Percentiles rank a stretch among this genome's conserved stretches.
Evolutionary conservation across 768 basidiomycete genomes (phyloP).

Genomic region (Hydnum rufescens): DNA sequence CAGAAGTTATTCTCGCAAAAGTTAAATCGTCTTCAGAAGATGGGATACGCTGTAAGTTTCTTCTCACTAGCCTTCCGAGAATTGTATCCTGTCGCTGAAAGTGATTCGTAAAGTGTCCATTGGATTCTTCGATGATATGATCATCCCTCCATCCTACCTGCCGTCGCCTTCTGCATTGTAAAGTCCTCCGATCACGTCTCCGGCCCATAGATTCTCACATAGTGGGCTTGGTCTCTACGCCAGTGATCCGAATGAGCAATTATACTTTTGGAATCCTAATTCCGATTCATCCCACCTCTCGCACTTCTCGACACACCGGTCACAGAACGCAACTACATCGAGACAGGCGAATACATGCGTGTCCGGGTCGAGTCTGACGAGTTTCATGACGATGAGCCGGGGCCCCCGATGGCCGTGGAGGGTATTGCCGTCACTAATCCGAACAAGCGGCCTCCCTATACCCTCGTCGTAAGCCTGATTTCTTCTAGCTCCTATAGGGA

Average conservation of each 20-base stretch:
- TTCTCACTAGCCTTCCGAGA: not conserved
- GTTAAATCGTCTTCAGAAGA: conserved; percentile 75
- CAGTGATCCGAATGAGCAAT: conserved; percentile 66
- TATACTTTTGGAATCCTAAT: conserved; percentile 63
- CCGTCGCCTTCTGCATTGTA: conserved; percentile 71
- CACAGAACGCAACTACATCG: conserved; percentile 59
- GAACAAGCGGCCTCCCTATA: conserved; percentile 39
- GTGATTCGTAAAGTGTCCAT: conserved; percentile 38
- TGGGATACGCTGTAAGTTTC: conserved; percentile 54
- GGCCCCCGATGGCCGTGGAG: conserved; percentile 55
- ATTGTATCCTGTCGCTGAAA: conserved; percentile 1
- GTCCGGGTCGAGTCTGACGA: conserved; percentile 65
- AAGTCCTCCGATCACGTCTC: conserved; percentile 14
- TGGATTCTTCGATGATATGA: conserved; percentile 89
- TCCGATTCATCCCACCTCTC: conserved; percentile 24
- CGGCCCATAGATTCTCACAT: not conserved
- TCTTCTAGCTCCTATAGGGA: not conserved
- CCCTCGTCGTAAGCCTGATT: conserved; percentile 35
- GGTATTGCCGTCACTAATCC: conserved; percentile 40
- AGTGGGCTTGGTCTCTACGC: not conserved
- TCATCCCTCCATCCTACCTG: conserved; percentile 58
- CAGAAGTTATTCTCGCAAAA: conserved; percentile 77
- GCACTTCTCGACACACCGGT: conserved; percentile 45
- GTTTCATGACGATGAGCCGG: conserved; percentile 73
- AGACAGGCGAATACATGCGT: conserved; percentile 53